Evolutionary conservation across 208 protist species (phyloP).

Genomic region (Crithidia fasciculata): DNA sequence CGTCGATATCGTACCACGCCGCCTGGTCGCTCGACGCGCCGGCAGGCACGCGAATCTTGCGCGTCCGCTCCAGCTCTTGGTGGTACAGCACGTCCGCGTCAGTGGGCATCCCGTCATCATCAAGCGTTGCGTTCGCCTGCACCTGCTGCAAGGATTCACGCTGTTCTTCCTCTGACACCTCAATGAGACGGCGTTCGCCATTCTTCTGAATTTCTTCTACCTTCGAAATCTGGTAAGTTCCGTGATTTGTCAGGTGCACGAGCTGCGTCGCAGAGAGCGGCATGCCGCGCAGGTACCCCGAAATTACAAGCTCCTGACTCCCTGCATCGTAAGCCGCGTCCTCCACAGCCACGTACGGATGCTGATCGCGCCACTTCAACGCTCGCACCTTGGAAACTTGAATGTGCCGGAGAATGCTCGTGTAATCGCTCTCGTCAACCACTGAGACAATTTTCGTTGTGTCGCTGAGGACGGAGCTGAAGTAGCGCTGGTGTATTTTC

Average conservation of each 20-base stretch:
- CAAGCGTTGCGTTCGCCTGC: conserved; percentile 80
- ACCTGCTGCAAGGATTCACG: conserved; percentile 77
- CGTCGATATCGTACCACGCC: conserved; percentile 77
- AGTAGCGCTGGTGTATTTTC: conserved; percentile 86
- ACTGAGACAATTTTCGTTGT: conserved; percentile 72
- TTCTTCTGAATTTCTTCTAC: conserved; percentile 39
- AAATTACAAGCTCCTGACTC: conserved; percentile 61
- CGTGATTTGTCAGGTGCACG: conserved; percentile 88
- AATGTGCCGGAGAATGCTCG: conserved; percentile 62
- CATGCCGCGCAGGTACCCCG: conserved; percentile 75
- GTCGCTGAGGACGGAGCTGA: conserved; percentile 80
- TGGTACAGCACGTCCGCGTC: conserved; percentile 78
- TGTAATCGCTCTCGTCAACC: conserved; percentile 48
- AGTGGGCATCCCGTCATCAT: conserved; percentile 70
- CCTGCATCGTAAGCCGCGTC: conserved; percentile 47
- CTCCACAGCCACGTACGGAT: conserved; percentile 84
- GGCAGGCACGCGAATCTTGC: conserved; percentile 70
- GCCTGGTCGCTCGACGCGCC: conserved; percentile 77
- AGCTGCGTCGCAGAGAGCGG: conserved; percentile 79
- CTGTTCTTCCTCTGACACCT: conserved; percentile 55
- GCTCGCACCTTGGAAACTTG: conserved; percentile 71
- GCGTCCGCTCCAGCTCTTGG: conserved; percentile 30
- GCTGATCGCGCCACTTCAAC: conserved; percentile 86
- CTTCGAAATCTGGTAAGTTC: conserved; percentile 83
- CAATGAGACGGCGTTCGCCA: conserved; percentile 44